These are phyloP conservation scores for Aspergillus costaricaensis DNA, from an alignment of 2,329 filamentous ascomycete genomes.

Conservation along the genomic window DNA sequence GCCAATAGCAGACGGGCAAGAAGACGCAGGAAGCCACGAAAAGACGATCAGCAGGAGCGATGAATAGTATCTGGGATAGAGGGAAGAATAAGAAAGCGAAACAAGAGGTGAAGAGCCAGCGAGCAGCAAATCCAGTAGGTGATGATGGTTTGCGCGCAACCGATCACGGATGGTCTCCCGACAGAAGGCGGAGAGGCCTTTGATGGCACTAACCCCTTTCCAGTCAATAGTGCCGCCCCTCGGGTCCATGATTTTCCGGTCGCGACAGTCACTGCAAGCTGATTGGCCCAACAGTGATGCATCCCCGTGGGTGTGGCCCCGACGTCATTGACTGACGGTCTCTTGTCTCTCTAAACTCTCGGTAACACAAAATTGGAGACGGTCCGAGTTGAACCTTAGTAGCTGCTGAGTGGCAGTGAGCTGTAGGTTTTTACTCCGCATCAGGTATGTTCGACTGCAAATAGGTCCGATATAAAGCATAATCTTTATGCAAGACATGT, in stretches of 20 bases:
- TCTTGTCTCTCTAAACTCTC: not conserved
- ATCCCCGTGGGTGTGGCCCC: conserved; percentile 11
- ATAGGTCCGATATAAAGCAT: too few species aligned
- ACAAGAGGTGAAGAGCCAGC: conserved; percentile 16
- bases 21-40: conserved; percentile 4
- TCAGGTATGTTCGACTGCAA: too few species aligned
- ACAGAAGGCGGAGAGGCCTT: conserved; percentile 36
- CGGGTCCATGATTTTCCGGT: conserved; percentile 32
- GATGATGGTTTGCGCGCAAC: conserved; percentile 41
- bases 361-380: not conserved
- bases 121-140: conserved; percentile 23
- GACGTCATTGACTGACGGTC: conserved; percentile 35
- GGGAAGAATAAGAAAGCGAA: conserved; percentile 1
- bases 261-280: conserved; percentile 3
- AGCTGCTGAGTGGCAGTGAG: too few species aligned
- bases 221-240: conserved; percentile 16
- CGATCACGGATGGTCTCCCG: conserved; percentile 39
- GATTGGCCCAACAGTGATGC: conserved; percentile 13
- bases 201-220: conserved; percentile 31
- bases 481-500: too few species aligned
- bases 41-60: not conserved
- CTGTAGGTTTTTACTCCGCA: too few species aligned
- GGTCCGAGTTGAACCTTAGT: not conserved
- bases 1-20: conserved; percentile 11
- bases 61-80: not conserved